Base-by-base conservation (phyloP, 73 alveolate species). In the Blepharisma japonicum region DNA sequence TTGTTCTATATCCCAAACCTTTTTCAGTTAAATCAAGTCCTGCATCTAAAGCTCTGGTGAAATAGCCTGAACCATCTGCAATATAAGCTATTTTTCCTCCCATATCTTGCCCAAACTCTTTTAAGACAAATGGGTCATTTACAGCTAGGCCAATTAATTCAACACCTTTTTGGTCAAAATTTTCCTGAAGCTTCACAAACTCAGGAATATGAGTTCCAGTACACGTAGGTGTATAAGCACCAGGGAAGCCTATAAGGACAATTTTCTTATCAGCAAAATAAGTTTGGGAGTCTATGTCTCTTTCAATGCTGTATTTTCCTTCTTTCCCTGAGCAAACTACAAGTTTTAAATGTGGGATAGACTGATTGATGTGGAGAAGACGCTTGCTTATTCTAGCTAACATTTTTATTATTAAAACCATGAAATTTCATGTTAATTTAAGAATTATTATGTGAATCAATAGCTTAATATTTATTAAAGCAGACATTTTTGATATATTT, bases 181-280 rank as follows among this genome's bases (percentile, higher is more conserved):
- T 23, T 7, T 68, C 81, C 7, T 81, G 50, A 14, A 7, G 42
- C 20, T 38, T n/a, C 0, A 80, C 54, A 46, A 27, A 84, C 20
- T 45, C 23, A n/a, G 91, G 91, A 6, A 84, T 6, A 38, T 84
- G 91, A 6, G 6, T 46, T 23, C 66, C 18, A 45, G 45, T 11
- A 77, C 91, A 84, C 1, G 87, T 81, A 18, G 91, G 91, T 8
- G 91, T 84, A 72, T 48, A 84, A 9, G 88, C 87, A 0, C 91
- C 91, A 27, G 91, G 91, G 45, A 55, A 79, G 0, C 82, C 83
- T 5, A 84, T 71, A 11, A 84, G 51, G 4, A 84, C 74, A 14
- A 25, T 2, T 61, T 61, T 61, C 23, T 61, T 61, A 5, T 25
- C 5, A 53, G 67, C 67, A 4, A 61, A 61, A 14, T 14, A 61